phyloP scores from a whole-genome alignment of 1,284 basidiomycete species.

The Neotropicomus parvogracilis region DNA sequence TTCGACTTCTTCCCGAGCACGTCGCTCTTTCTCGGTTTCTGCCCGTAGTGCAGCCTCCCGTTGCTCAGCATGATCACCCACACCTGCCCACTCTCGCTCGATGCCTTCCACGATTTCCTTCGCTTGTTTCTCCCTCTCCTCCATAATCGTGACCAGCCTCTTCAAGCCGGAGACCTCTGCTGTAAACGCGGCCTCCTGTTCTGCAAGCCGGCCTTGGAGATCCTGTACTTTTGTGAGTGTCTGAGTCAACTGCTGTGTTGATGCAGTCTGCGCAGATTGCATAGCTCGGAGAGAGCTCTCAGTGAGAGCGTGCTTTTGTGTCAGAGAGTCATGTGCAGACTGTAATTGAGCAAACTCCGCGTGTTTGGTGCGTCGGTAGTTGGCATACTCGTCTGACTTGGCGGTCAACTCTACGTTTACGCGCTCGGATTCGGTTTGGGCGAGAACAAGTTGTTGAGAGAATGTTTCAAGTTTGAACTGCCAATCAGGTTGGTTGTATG shows the following conservation, averaged over 20 bases:
- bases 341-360: conserved; percentile 73
- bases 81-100: conserved; percentile 72
- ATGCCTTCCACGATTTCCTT: conserved; percentile 74
- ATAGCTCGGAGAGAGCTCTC: conserved; percentile 65
- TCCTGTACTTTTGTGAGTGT: conserved; percentile 69
- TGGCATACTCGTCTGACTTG: conserved; percentile 71
- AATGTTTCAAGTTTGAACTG: conserved; percentile 80
- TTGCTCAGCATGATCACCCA: conserved; percentile 65
- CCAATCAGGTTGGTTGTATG: background rate
- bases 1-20: conserved; percentile 59
- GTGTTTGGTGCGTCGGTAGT: conserved; percentile 69
- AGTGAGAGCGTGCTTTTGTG: conserved; percentile 57
- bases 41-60: conserved; percentile 62
- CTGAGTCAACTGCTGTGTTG: conserved; percentile 66
- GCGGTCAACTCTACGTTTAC: conserved; percentile 53
- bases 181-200: conserved; percentile 75
- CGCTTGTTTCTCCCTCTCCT: conserved; percentile 76
- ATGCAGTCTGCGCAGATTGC: conserved; percentile 63
- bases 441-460: conserved; percentile 72
- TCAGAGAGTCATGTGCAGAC: conserved; percentile 63
- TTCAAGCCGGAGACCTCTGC: conserved; percentile 70
- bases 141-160: conserved; percentile 74
- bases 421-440: conserved; percentile 70
- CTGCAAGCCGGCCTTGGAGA: conserved; percentile 68
- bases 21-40: conserved; percentile 63